Base-by-base conservation (phyloP, 805 yeast species). In the Metschnikowia arizonensis region DNA sequence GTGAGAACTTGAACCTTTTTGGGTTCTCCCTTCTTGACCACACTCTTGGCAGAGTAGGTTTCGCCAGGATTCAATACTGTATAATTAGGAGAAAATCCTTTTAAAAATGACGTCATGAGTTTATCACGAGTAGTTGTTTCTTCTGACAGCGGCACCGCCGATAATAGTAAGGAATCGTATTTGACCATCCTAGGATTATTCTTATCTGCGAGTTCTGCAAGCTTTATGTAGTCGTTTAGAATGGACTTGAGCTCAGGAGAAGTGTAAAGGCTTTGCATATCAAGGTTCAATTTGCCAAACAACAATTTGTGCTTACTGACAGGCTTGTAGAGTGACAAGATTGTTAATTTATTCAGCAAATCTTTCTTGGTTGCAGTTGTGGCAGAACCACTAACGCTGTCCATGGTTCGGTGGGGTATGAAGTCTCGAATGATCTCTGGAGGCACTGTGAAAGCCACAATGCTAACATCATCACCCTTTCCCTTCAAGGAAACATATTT, bases 391-490 rank as follows among this genome's bases (percentile, higher is more conserved):
- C 43, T 66, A 64, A 17, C 72, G 4, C 42, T 24, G 8, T 50
- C 54, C 24, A 47, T 47, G 4, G 54, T 53, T 62, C 72, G 81
- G 60, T 85, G 88, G 3, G 91, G 79, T 1, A 77, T 81, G 63
- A 87, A 88, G 34, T 72, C 73, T 31, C 72, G 76, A 21, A 89
- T 65, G 2, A 74, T 68, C n/a, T 54, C 55, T 7, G 41, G 37
- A 3, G 53, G 53, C 3, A 49, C 53, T 9, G 54, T 46, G 30
- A 54, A 40, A 4, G 54, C 37, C 23, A 38, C 39, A 17, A 91
- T 69, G 0, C 77, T 73, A 23, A 89, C 66, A 56, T 86, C 95
- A 47, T 90, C 97, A 31, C 83, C 93, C 57, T 88, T 86, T 6
- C 96, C 97, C 54, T 89, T 88, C 21, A 83, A 61, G 46, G 80